Percentiles rank a stretch among this genome's conserved stretches.
Evolutionary conservation across 495 filamentous ascomycete genomes (phyloP).

Genomic region (Ramalina peruviana): DNA sequence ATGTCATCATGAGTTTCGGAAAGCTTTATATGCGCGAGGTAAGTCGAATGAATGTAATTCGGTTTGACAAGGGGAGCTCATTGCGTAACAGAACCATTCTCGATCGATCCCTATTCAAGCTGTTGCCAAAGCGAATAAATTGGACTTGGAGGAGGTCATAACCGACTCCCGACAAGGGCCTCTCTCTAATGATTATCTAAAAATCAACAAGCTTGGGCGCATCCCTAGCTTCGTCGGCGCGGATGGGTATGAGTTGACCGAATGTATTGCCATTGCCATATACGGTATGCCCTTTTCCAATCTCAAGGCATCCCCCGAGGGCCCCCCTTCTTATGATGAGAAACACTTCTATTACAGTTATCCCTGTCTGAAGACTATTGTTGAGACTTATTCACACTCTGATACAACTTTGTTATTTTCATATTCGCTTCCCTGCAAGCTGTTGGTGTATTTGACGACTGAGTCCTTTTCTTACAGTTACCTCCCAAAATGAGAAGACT

Average conservation of each 20-base stretch:
- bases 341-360: slow-evolving; percentile 70
- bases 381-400: slow-evolving; percentile 61
- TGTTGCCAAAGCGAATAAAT: slow-evolving; percentile 88
- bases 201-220: slow-evolving; percentile 77
- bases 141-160: slow-evolving; percentile 74
- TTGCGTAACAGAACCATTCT: slow-evolving; percentile 54
- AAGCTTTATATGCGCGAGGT: slow-evolving; percentile 85
- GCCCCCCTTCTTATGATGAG: slow-evolving; percentile 57
- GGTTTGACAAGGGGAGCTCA: slow-evolving; percentile 5
- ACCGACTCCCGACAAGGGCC: slow-evolving; percentile 43
- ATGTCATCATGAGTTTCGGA: slow-evolving; percentile 73
- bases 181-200: slow-evolving; percentile 57
- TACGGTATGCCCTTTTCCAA: slow-evolving; percentile 59
- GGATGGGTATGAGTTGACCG: slow-evolving; percentile 80
- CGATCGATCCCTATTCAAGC: slow-evolving; percentile 78
- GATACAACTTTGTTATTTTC: slow-evolving; percentile 30
- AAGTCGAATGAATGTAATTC: slow-evolving; percentile 24
- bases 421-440: slow-evolving; percentile 9
- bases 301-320: background rate
- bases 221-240: slow-evolving; percentile 83
- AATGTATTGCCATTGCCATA: slow-evolving; percentile 90
- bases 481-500: slow-evolving; percentile 99
- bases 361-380: slow-evolving; percentile 94
- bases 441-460: slow-evolving; percentile 11
- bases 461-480: slow-evolving; percentile 45